Conservation (phyloP, 768 basidiomycete species). For the Ramaria sp. region DNA sequence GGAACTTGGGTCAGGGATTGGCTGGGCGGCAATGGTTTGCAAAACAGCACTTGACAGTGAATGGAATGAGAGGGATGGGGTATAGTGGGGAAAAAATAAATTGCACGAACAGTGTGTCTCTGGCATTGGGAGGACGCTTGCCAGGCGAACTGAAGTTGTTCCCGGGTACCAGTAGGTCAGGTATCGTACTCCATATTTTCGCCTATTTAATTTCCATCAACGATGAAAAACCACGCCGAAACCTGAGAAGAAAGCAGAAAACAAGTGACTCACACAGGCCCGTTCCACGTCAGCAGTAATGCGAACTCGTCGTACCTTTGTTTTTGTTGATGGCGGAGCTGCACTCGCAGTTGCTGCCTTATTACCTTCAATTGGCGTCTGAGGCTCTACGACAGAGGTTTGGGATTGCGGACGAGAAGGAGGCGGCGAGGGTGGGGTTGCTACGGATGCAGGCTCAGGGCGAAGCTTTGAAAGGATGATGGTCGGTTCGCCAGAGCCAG, state of each 20-base stretch:
- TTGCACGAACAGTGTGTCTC: conserved; percentile 48
- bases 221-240: background rate
- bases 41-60: conserved; percentile 37
- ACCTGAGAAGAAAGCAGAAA: background rate
- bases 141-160: conserved; percentile 28
- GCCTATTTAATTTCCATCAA: conserved; percentile 26
- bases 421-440: background rate
- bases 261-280: conserved; percentile 47
- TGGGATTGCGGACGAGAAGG: background rate
- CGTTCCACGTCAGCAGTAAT: conserved; percentile 54
- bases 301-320: background rate
- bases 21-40: conserved; percentile 39
- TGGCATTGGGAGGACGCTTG: conserved; percentile 37
- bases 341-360: background rate
- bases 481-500: background rate
- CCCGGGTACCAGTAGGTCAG: conserved; percentile 53
- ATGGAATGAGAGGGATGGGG: conserved; percentile 6
- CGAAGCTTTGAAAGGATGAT: background rate
- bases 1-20: conserved; percentile 24
- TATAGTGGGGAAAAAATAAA: background rate
- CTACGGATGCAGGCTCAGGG: background rate
- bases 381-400: background rate
- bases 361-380: background rate
- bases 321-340: background rate
- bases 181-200: conserved; percentile 58